Evolutionary conservation across 1,284 basidiomycete species (phyloP), one percentile per base, ranked within the genome.

Genomic region (Volvariella surrecta): DNA sequence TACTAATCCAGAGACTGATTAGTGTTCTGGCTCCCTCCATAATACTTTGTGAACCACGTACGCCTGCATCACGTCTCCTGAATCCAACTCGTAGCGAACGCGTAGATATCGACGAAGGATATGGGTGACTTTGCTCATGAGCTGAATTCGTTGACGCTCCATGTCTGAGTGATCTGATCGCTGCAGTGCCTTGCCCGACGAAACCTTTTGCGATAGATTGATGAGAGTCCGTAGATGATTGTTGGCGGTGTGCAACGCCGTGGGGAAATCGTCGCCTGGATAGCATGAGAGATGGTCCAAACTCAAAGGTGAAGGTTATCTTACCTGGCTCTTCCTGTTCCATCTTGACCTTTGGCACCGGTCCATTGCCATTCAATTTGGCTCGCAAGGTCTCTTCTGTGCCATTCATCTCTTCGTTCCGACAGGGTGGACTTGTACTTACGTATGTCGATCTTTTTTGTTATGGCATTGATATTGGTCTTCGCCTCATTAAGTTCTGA

Each of bases 61-160:
- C 89, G 75, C 76, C 55, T 80, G 73, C 15, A 92, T 65, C 15
- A 93, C 64, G 43, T 92, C 85, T 0, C 70, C 63, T 10, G 86
- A 64, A 43, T 79, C 77, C 17, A 93, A 54, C 52, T 90, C 86
- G 54, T 86, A 88, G 40, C 81, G 71, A 16, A 95, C 82, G 4
- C 85, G 78, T 21, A 90, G 62, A 52, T 81, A 83, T 19, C 79
- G 73, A 54, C 82, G 82, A n/a, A 96, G 64, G 37, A 87, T 71
- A 20, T 67, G 70, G 18, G 82, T 80, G 1, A 96, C 64, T 46
- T 74, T 75, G 3, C 72, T 71, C 75, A 93, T 80, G 6, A 70
- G 57, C 17, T 82, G 79, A 19, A 80, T 70, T 30, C 78, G 65
- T 32, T 74, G 64, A n/a, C 67, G 68, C 51, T 78, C 77, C 6